Base-by-base conservation (phyloP, 1,139 yeast species). In the Saccharomycopsis phalli region DNA sequence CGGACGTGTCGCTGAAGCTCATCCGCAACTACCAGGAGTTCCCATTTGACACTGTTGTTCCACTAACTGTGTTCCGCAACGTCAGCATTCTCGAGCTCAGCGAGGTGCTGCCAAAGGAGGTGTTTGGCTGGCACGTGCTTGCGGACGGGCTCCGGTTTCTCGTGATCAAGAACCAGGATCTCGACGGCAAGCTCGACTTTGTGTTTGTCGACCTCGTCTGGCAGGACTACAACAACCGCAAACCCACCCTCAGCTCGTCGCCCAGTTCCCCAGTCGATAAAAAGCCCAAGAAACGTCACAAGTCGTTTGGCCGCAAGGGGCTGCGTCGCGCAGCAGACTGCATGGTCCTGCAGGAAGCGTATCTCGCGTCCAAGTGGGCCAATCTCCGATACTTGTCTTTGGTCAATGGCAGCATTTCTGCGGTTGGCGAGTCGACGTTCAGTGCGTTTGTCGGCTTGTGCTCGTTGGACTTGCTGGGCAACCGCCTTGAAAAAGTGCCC, bases 31-130 rank as follows among this genome's bases (percentile, higher is more conserved):
- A 75, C 53, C 83, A 77, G 53, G 84, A 77, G 53, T 77, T 72
- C 51, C 84, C 84, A 1, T 76, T 80, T 53, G 84, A 77, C 52
- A 76, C 83, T 2, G 69, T 81, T 2, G 78, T 79, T 4, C 84
- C 84, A 1, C 54, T 78, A 13, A 61, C 61, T 37, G 66, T 74
- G 59, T 77, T 77, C 54, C 75, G 74, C 48, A 78, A 76, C 53
- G 57, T 77, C 34, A 75, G 76, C 43, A 81, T 76, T 18, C 60
- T 77, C 39, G 84, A 77, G 52, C 57, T 78, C 3, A 60, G 65
- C 31, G 80, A 75, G 45, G 65, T 75, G 48, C 81, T 75, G 46
- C 80, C 81, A 14, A 74, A 75, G 48, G 81, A 76, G 49, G 63
- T 77, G 10, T 76, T 65, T 56, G 84, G 84, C 1, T 77, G 84